phyloP scores from a whole-genome alignment of 2,329 filamentous ascomycete genomes.

The Pezicula rhizophila region DNA sequence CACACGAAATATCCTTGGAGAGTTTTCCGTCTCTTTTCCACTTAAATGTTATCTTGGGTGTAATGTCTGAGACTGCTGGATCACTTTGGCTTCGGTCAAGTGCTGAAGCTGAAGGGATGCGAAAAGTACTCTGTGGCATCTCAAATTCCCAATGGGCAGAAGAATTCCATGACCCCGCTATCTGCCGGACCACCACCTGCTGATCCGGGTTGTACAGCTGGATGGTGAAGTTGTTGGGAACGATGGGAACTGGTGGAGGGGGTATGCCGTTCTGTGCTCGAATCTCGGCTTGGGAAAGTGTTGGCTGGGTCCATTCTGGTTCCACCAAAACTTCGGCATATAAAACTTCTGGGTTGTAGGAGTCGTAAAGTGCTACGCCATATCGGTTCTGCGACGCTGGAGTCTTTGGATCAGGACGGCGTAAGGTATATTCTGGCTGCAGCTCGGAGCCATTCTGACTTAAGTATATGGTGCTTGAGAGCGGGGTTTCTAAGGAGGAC shows the following conservation, averaged over 20 bases:
- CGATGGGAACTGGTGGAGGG: constrained; percentile 62
- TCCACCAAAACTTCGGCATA: constrained; percentile 81
- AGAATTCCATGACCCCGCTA: constrained; percentile 72
- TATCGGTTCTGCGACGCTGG: constrained; percentile 75
- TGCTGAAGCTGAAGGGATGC: constrained; percentile 68
- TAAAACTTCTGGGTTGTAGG: constrained; percentile 71
- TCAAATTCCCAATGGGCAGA: constrained; percentile 86
- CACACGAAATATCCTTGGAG: constrained; percentile 83
- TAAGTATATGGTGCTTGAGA: constrained; percentile 48
- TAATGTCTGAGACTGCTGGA: constrained; percentile 45
- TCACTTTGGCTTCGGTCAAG: constrained; percentile 69
- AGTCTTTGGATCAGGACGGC: constrained; percentile 65
- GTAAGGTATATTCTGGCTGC: constrained; percentile 71
- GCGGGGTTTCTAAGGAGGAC: constrained; percentile 43
- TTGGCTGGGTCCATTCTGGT: constrained; percentile 81
- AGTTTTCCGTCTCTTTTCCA: constrained; percentile 88
- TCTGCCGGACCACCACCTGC: constrained; percentile 63
- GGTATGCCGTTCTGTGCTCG: constrained; percentile 61
- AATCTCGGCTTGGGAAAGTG: constrained; percentile 74
- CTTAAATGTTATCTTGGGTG: constrained; percentile 74
- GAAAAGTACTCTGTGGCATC: constrained; percentile 80
- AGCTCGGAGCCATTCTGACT: constrained; percentile 76
- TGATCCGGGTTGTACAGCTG: constrained; percentile 94
- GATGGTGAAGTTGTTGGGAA: constrained; percentile 74
- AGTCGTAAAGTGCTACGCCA: constrained; percentile 78